Evolutionary conservation across 2,329 filamentous ascomycete species (phyloP), one percentile per base, ranked within the genome.

Genomic region (Karstenula rhodostoma): DNA sequence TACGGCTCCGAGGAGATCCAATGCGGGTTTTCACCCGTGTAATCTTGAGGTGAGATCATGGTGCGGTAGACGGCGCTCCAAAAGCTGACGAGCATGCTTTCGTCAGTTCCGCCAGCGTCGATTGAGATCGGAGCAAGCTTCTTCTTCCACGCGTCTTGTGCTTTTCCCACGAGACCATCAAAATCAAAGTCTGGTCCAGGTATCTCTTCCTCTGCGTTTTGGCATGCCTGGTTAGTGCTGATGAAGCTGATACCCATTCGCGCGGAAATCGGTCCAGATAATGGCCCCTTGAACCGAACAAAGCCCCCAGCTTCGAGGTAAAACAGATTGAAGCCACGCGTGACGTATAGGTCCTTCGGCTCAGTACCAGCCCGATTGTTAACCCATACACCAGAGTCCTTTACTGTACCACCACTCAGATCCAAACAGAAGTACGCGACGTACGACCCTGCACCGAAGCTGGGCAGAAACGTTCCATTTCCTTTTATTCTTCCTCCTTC

Each of bases 191-290:
- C 42, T 6, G 69, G 71, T 2, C 66, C 76, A 0, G 90, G 87
- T n/a, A 92, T 89, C 67, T 93, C 90, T 0, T 70, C 77, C 73
- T 92, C 88, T 0, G 87, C 90, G 69, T 89, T 90, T 7, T 81
- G 72, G 68, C 91, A 94, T 1, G 90, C 90, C 73, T 89, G 85
- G 0, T 84, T 81, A 2, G 80, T 78, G 70, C 86, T 90, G 67
- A 92, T 87, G 74, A 91, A 90, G 64, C 89, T 92, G 8, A 91
- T 79, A 0, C 89, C 90, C 6, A 90, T 87, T 33, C 90, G 84
- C 12, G 84, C 89, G 8, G 85, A 74, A n/a, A 93, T 83, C 1
- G 84, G 83, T 2, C 80, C 79, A 44, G 82, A 82, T 0, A 86
- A 84, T 29, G 80, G 78, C 61, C 90, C 89, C 65, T 90, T 87